Evolutionary conservation across 345 rosid species (phyloP).

Genomic region (Raphanus raphanistrum): DNA sequence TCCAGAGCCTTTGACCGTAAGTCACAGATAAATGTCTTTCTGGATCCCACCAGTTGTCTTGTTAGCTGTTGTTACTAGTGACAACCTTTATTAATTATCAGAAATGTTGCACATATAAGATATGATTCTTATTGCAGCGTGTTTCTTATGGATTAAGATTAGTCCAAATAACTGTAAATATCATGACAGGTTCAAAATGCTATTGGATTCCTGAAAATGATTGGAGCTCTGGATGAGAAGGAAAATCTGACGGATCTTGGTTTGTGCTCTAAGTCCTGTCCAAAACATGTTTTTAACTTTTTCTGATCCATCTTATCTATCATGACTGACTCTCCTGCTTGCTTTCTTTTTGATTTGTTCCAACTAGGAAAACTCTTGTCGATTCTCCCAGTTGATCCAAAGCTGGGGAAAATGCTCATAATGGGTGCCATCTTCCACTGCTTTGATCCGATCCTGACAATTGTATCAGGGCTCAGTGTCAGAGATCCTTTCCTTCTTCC

Average conservation of each 20-base stretch:
- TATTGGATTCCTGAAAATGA: constrained; percentile 83
- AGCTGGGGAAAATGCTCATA: constrained; percentile 97
- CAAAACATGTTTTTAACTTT: not conserved
- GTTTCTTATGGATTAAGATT: not conserved
- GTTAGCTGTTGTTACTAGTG: not conserved
- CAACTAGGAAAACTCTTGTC: constrained; percentile 75
- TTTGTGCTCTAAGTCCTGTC: constrained; percentile 44
- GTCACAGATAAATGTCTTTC: constrained; percentile 35
- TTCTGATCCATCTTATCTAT: not conserved
- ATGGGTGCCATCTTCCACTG: constrained; percentile 95
- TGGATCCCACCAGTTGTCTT: not conserved
- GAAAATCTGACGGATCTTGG: constrained; percentile 96
- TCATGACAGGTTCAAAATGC: constrained; percentile 89
- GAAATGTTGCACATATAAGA: not conserved
- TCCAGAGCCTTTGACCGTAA: constrained; percentile 84
- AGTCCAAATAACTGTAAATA: not conserved
- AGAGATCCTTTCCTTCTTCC: constrained; percentile 98
- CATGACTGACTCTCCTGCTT: constrained; percentile 16
- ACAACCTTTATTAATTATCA: not conserved
- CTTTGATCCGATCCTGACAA: constrained; percentile 89
- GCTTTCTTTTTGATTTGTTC: constrained; percentile 21
- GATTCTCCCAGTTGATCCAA: constrained; percentile 96
- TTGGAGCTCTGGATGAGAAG: constrained; percentile 85
- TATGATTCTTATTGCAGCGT: not conserved
- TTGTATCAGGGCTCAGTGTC: constrained; percentile 95